Base-by-base conservation (phyloP, 345 rosid species). In the Streptanthus diversifolius region DNA sequence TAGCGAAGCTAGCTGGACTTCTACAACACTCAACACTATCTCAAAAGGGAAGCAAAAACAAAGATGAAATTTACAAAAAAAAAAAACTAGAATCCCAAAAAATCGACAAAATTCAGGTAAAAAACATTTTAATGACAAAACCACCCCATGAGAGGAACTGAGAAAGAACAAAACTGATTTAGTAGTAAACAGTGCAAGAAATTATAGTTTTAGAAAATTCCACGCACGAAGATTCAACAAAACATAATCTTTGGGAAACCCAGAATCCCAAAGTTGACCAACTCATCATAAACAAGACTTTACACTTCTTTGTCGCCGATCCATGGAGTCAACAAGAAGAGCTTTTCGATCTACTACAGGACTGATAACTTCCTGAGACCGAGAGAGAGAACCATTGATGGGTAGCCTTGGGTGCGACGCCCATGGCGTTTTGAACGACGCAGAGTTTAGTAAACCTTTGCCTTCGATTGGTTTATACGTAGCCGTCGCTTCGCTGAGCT, bases 391-490 rank as follows among this genome's bases (percentile, higher is more conserved):
- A 27, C 37, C 68, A 37, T 0, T 22, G 6, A 86, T 83, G 89
- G 80, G 63, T 36, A 80, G 63, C 69, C 71, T 79, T 1, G 96
- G 98, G n/a, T 93, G 98, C 81, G 68, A 79, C 76, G 40, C 71
- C 17, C 84, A 86, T 39, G 98, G 98, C 22, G 69, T 66, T 71
- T 79, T 90, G 51, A 81, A 88, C 62, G 87, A 82, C 41, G 75
- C 79, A 18, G 80, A 83, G 68, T 91, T 84, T 80, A 82, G 85
- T 29, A 80, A 81, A 75, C 97, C 98, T 21, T 41, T 89, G 70
- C 98, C 95, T 29, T 88, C 87, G 84, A 93, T 93, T 41, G 97
- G 97, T 73, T 21, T 91, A 77, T 93, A 93, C 66, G 82, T 91
- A 9, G 97, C 96, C 15, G 77, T 57, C 17, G 97, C 96, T 45